Base-by-base conservation (phyloP, 176 grass and related monocot genomes). In the sorghum (Sorghum bicolor) region DNA sequence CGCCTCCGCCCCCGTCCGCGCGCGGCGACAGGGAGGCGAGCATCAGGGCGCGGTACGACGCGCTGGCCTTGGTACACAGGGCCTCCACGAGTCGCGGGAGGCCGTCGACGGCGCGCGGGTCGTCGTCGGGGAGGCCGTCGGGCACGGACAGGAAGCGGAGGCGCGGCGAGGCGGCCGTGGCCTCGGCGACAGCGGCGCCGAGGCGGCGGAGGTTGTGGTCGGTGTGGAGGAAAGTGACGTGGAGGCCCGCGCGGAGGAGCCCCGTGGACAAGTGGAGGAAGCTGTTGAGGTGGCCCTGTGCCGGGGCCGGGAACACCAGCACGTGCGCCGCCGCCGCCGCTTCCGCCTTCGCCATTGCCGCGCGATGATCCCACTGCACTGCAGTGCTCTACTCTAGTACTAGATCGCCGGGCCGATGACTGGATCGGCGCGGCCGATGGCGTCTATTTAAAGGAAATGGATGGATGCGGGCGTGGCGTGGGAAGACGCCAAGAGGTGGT, bases 151-250 rank as follows among this genome's bases (percentile, higher is more conserved):
- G 66, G 81, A 85, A 93, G 43, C 81, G 85, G 50, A 93, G 76
- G 19, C 77, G 81, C 31, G 88, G 81, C 34, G 87, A 45, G 69
- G 69, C 39, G 39, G 39, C 38, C 2, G n/a, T 3, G n/a, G 38
- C 69, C 34, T 22, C 67, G 19, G 52, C 66, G 24, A 13, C 39
- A 7, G 34, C 33, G 24, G 22, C 33, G 50, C 45, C 63, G 39
- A 87, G 87, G 57, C 79, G 79, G 39, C 37, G 44, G 30, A 39
- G 74, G 79, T 48, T 92, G 83, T 89, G 74, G 31, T 80, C 30
- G 17, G 79, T 87, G 87, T 92, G 85, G 48, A 92, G 84, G 78
- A 90, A 84, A 2, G 91, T 93, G 33, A 93, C 78, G 47, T 85
- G 87, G 44, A 90, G 45, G 78, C 85, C 91, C n/a, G 75, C 36